A percentile compares a stretch with the other conserved stretches of the same genome.
Evolutionary conservation across 345 rosid genomes (phyloP).

Genomic region (Linum trigynum): DNA sequence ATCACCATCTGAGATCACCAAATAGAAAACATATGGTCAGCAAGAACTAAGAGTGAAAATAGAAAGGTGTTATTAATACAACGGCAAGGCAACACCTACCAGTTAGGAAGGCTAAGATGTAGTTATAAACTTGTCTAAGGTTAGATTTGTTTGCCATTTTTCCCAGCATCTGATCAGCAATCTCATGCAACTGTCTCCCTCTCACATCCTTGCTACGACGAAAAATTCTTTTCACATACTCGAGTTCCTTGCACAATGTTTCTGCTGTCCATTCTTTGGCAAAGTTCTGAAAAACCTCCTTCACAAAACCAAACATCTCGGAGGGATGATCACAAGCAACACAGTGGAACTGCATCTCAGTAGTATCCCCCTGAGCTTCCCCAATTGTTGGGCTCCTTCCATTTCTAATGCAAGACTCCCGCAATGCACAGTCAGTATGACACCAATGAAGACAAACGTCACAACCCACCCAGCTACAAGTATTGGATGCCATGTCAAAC

Average conservation of each 20-base stretch:
- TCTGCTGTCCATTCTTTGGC: constrained; percentile 71
- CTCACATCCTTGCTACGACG: constrained; percentile 68
- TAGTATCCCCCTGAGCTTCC: constrained; percentile 37
- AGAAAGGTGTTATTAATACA: neutral
- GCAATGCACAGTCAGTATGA: constrained; percentile 85
- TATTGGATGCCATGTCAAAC: constrained; percentile 87
- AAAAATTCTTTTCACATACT: constrained; percentile 80
- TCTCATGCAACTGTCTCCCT: constrained; percentile 68
- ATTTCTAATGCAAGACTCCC: constrained; percentile 65
- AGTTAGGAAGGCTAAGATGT: constrained; percentile 50
- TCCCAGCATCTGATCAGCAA: constrained; percentile 53
- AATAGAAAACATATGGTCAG: neutral
- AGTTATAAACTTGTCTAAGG: constrained; percentile 50
- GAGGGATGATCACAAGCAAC: constrained; percentile 95
- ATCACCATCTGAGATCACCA: constrained; percentile 55
- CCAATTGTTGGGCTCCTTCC: constrained; percentile 39
- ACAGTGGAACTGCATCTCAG: constrained; percentile 90
- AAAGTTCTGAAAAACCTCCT: constrained; percentile 80
- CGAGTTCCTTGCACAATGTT: constrained; percentile 64
- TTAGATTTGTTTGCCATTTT: constrained; percentile 55
- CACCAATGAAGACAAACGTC: constrained; percentile 98
- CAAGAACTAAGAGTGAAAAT: constrained; percentile 4
- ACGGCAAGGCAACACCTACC: constrained; percentile 32
- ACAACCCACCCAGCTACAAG: constrained; percentile 99
- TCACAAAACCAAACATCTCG: constrained; percentile 98